Conservation (phyloP, 805 yeast species). For the Candida suzukii region DNA sequence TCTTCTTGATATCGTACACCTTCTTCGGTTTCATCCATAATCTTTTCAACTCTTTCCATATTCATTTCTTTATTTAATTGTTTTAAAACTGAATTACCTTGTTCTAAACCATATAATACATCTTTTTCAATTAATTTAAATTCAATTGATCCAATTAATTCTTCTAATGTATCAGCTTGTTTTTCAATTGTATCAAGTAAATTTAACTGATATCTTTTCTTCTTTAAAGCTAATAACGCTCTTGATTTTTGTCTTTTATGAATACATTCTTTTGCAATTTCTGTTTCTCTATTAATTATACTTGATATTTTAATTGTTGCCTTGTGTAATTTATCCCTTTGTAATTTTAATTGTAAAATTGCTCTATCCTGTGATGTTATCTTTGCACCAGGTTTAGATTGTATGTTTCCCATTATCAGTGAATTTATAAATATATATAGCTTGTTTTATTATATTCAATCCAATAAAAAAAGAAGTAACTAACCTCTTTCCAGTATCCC, state of each 20-base stretch:
- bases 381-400: slow-evolving; percentile 33
- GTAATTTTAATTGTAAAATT: slow-evolving; percentile 76
- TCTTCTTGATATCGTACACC: slow-evolving; percentile 76
- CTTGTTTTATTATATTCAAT: too few relatives aligned
- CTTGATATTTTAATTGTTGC: slow-evolving; percentile 54
- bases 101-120: slow-evolving; percentile 69
- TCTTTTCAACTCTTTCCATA: slow-evolving; percentile 67
- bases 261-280: slow-evolving; percentile 51
- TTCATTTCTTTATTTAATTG: slow-evolving; percentile 74
- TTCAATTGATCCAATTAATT: slow-evolving; percentile 73
- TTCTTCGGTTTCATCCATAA: slow-evolving; percentile 80
- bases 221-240: slow-evolving; percentile 64
- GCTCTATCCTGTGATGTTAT: slow-evolving; percentile 85
- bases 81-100: slow-evolving; percentile 73
- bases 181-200: slow-evolving; percentile 63
- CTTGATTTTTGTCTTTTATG: slow-evolving; percentile 44
- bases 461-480: too few relatives aligned
- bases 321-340: slow-evolving; percentile 76
- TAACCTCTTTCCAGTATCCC: not conserved
- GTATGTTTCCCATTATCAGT: slow-evolving; percentile 25
- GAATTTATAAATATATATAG: not conserved
- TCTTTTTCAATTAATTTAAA: slow-evolving; percentile 86
- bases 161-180: slow-evolving; percentile 76
- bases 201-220: slow-evolving; percentile 76
- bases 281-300: slow-evolving; percentile 55